Evolutionary conservation across 2,329 filamentous ascomycete species (phyloP), one percentile per base, ranked within the genome.

Genomic region (Aureobasidium sp.): DNA sequence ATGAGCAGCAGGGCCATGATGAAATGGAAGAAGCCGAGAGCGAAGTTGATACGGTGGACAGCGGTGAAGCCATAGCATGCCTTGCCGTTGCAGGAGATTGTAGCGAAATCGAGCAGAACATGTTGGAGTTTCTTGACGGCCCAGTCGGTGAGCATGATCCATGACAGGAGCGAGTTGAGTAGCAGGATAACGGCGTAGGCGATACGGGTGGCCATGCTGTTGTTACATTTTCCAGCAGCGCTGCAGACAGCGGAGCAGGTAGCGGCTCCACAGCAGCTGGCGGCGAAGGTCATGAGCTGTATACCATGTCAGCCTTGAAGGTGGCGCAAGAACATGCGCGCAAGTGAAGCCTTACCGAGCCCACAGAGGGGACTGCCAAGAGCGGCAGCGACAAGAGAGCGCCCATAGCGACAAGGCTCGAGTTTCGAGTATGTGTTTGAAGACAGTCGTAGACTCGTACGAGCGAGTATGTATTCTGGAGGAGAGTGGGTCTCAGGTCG

Each of bases 81-180:
- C 68, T 93, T 90, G 55, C 89, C 92, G 32, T 90, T 87, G 74
- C 94, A 99, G 71, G 88, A 88, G 72, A 99, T 96, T 71, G 91
- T 92, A 79, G 99, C 92, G 72, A 97, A 97, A 77, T 97, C 92
- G 67, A 99, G 83, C 13, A 91, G 94, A 61, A 97, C 81, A 67
- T 95, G 86, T 76, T 97, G 87, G 6, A 99, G 82, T 74, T 97
- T 97, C 71, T 96, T 90, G 73, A 99, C 90, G 37, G 94, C 94
- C 94, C 94, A 99, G 59, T 92, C 90, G 26, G 94, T 99, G 78
- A 99, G 91, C 91, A 97, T 96, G 69, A 99, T 90, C 94, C 94
- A 99, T 39, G 94, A 93, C 57, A 97, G 75, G 67, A 97, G 96
- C 63, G 93, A 97, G 82, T 99, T 99, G 76, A 97, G 78, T 67